Conservation (phyloP, 805 yeast genomes). For the Starmerella bombicola region DNA sequence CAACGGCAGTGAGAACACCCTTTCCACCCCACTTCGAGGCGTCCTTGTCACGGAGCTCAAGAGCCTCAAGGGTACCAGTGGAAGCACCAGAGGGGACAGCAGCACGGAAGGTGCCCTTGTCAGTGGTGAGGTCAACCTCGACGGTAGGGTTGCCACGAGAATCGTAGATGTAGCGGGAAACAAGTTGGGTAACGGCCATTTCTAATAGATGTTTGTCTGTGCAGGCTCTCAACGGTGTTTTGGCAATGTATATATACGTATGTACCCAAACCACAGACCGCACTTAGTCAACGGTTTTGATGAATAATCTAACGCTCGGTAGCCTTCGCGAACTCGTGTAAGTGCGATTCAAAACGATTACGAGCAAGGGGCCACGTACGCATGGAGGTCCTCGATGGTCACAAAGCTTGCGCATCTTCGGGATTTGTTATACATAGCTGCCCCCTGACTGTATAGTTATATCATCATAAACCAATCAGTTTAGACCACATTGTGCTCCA, state of each 20-base stretch:
- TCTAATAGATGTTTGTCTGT: background rate
- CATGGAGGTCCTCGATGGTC: too few species aligned
- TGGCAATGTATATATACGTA: constrained; percentile 1
- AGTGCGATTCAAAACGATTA: background rate
- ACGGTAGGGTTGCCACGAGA: constrained; percentile 99
- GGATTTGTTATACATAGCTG: too few species aligned
- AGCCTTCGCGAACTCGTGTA: constrained; percentile 2
- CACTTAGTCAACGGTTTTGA: background rate
- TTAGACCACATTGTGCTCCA: too few species aligned
- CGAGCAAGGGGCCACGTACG: too few species aligned
- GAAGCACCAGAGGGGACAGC: constrained; percentile 99
- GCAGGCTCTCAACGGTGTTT: background rate
- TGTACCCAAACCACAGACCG: constrained; percentile 9
- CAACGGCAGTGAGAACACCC: constrained; percentile 96
- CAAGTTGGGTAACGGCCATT: constrained; percentile 80
- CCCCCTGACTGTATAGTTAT: too few species aligned
- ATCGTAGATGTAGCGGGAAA: constrained; percentile 96
- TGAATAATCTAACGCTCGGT: constrained; percentile 3
- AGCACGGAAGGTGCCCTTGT: constrained; percentile 86
- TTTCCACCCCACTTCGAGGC: constrained; percentile 96
- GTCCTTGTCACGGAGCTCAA: constrained; percentile 97
- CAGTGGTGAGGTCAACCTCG: constrained; percentile 92
- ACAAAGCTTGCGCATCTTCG: too few species aligned
- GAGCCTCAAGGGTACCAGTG: constrained; percentile 97
- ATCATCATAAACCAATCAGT: too few species aligned